phyloP scores from a whole-genome alignment of 129 eudicot species.

The carrot (Daucus carota) region DH1_v3.0 NC_030386.2:16701001-16701500 shows the following conservation, averaged over 20 bases:
- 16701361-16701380: neutral
- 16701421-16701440: conserved; percentile 27
- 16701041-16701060: too few relatives aligned
- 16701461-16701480: neutral
- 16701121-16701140: too few relatives aligned
- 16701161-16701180: too few relatives aligned
- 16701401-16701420: conserved; percentile 27
- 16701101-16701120: too few relatives aligned
- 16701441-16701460: conserved; percentile 4
- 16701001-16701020: too few relatives aligned
- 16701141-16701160: too few relatives aligned
- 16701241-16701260: neutral
- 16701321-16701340: neutral
- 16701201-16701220: too few relatives aligned
- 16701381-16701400: conserved; percentile 8
- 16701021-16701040: too few relatives aligned
- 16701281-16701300: neutral
- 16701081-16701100: too few relatives aligned
- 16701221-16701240: neutral
- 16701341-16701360: neutral
- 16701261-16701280: neutral
- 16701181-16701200: too few relatives aligned
- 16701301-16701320: neutral
- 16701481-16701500: neutral
- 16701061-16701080: too few relatives aligned